Percentiles rank a stretch among this genome's conserved stretches.
Evolutionary conservation across 1,284 basidiomycete species (phyloP).

Genomic region (Coniophora puteana): DNA sequence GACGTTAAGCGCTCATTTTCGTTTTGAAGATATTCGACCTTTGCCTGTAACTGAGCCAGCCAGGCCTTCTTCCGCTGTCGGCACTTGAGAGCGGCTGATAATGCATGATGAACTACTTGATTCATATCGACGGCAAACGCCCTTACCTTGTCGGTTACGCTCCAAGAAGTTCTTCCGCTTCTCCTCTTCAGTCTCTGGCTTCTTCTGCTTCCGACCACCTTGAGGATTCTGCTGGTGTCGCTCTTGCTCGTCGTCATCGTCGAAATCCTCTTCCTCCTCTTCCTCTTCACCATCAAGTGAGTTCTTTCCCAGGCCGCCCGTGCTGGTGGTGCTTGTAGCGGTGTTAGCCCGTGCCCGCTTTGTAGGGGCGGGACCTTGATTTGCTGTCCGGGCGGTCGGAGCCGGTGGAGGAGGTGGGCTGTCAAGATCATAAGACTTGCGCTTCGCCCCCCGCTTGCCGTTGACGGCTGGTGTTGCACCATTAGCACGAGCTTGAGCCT

Average conservation of each 20-base stretch:
- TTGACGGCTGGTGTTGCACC: conserved; percentile 21
- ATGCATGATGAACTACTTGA: not conserved
- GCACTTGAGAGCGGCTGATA: conserved; percentile 92
- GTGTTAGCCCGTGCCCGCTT: conserved; percentile 49
- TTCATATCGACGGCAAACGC: conserved; percentile 1
- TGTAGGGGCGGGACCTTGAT: conserved; percentile 12
- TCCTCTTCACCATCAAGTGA: conserved; percentile 36
- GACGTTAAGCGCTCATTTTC: conserved; percentile 93
- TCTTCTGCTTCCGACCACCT: conserved; percentile 42
- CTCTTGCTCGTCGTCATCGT: conserved; percentile 38
- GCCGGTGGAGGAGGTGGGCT: conserved; percentile 33
- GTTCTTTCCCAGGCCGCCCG: conserved; percentile 18
- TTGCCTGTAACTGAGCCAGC: conserved; percentile 89
- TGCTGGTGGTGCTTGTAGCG: conserved; percentile 23
- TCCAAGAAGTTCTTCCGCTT: conserved; percentile 94
- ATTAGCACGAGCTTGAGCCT: conserved; percentile 56
- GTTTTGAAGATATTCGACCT: conserved; percentile 85
- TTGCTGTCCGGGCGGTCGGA: conserved; percentile 19
- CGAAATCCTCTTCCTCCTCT: conserved; percentile 50
- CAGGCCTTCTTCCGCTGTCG: conserved; percentile 98
- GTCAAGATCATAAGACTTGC: conserved; percentile 54
- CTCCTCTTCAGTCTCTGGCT: conserved; percentile 93
- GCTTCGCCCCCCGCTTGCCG: conserved; percentile 58
- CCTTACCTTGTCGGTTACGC: conserved; percentile 87
- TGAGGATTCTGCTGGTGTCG: conserved; percentile 22